These are phyloP conservation scores for Beauveria varroae DNA, from an alignment of 2,329 filamentous ascomycete species.

Conservation along the genomic window DNA sequence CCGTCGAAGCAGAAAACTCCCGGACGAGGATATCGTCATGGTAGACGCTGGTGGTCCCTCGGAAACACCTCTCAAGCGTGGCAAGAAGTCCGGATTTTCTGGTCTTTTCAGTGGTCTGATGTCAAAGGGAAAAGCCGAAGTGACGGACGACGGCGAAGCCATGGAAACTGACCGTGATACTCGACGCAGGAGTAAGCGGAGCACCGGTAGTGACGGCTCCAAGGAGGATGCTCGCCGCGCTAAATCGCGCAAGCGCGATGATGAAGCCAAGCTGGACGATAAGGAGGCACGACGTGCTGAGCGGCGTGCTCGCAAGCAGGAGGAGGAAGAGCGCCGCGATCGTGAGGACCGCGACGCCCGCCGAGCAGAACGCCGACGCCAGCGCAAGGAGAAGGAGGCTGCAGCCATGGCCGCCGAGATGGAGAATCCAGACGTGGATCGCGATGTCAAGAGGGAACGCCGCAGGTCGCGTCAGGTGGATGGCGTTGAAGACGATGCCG, in stretches of 20 bases:
- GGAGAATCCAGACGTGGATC: slow-evolving; percentile 39
- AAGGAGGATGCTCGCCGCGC: slow-evolving; percentile 43
- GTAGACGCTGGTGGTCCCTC: slow-evolving; percentile 25
- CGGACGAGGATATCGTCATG: slow-evolving; percentile 35
- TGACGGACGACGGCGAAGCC: slow-evolving; percentile 40
- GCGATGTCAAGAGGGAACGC: slow-evolving; percentile 39
- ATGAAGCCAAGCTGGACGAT: slow-evolving; percentile 36
- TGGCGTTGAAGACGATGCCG: slow-evolving; percentile 40
- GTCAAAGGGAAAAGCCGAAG: slow-evolving; percentile 38
- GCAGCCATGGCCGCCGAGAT: slow-evolving; percentile 34
- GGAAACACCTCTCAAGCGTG: slow-evolving; percentile 27
- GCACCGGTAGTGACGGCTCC: slow-evolving; percentile 45
- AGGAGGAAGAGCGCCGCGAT: slow-evolving; percentile 42
- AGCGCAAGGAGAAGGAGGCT: slow-evolving; percentile 41
- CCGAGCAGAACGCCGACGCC: slow-evolving; percentile 42
- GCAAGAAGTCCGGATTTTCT: slow-evolving; percentile 47
- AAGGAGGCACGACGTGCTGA: slow-evolving; percentile 52
- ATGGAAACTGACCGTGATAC: slow-evolving; percentile 53
- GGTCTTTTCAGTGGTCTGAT: slow-evolving; percentile 56
- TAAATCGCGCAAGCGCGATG: slow-evolving; percentile 12
- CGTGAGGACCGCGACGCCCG: slow-evolving; percentile 41
- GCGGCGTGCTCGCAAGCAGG: slow-evolving; percentile 40
- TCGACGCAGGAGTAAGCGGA: slow-evolving; percentile 50
- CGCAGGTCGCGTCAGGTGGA: slow-evolving; percentile 39
- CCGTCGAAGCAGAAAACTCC: slow-evolving; percentile 24